A percentile compares a stretch with the other conserved stretches of the same genome.
phyloP scores from a whole-genome alignment of 1,284 basidiomycete species.

The Trichosporon sp. region DNA sequence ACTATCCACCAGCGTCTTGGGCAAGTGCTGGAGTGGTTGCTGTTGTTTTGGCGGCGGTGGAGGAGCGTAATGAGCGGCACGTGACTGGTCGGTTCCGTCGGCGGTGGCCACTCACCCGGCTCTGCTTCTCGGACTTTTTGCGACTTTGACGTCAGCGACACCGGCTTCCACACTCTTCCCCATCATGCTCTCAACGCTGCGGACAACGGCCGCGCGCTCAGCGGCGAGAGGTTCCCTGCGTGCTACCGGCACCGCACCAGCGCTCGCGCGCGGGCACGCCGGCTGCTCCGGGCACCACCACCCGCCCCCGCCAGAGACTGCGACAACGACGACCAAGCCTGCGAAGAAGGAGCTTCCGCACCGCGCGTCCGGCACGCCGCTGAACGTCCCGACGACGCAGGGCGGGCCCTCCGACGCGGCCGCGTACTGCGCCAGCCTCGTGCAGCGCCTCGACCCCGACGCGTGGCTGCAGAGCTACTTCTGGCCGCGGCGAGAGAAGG shows the following conservation, averaged over 20 bases:
- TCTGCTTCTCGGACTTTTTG: not conserved
- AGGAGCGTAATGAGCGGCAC: not conserved
- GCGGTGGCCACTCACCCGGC: not conserved
- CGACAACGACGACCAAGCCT: not conserved
- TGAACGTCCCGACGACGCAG: conserved; percentile 19
- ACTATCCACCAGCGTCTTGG: not conserved
- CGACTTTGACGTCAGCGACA: not conserved
- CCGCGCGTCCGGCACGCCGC: conserved; percentile 18
- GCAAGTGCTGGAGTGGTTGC: not conserved
- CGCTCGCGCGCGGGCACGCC: conserved; percentile 7
- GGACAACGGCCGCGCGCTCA: not conserved
- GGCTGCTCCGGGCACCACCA: not conserved
- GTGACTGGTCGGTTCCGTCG: not conserved
- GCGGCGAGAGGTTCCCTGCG: not conserved
- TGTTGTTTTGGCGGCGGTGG: not conserved
- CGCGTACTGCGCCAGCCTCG: conserved; percentile 47
- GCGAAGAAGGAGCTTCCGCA: not conserved
- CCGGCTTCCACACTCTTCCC: not conserved
- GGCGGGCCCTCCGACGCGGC: conserved; percentile 40
- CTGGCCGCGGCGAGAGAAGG: conserved; percentile 63
- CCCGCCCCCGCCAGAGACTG: not conserved
- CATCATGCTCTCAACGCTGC: not conserved
- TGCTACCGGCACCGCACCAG: not conserved
- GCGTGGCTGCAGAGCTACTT: conserved; percentile 71
- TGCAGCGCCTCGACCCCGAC: conserved; percentile 54